Conservation (phyloP, 2,329 filamentous ascomycete species). For the Aureobasidium vineae region DNA sequence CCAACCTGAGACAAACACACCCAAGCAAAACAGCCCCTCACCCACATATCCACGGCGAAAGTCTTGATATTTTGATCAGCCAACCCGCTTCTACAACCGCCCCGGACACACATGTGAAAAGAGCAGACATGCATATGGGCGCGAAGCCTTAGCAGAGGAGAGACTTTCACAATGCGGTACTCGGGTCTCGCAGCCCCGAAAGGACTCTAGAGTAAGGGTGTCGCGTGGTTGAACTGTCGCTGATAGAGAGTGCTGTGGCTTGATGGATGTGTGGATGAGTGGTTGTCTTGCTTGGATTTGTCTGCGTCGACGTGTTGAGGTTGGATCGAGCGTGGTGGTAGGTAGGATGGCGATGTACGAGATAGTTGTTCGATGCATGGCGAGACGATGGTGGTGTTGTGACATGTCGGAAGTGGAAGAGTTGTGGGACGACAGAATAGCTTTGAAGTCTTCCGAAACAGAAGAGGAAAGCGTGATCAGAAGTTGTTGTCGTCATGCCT, state of each 20-base stretch:
- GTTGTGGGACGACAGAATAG: not conserved
- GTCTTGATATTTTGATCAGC: not conserved
- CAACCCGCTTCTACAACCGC: not conserved
- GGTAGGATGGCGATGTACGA: not conserved
- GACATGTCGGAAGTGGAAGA: not conserved
- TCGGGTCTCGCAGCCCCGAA: not conserved
- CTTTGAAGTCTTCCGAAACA: not conserved
- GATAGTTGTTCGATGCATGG: too few species aligned
- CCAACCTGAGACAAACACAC: not conserved
- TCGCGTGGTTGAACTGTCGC: not conserved
- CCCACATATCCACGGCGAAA: not conserved
- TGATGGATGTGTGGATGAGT: not conserved
- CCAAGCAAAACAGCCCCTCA: not conserved
- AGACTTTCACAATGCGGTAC: not conserved
- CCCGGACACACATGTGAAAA: not conserved
- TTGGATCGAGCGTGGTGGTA: not conserved
- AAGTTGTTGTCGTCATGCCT: not conserved
- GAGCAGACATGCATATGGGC: conserved; percentile 2
- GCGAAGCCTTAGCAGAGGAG: not conserved
- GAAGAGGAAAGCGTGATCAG: not conserved
- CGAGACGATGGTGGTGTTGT: not conserved
- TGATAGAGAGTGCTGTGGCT: not conserved
- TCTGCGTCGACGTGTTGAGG: not conserved
- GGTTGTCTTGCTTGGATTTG: not conserved
- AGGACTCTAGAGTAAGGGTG: not conserved